Evolutionary conservation across 1,284 basidiomycete genomes (phyloP).

Genomic region (Boletellus deceptivus): DNA sequence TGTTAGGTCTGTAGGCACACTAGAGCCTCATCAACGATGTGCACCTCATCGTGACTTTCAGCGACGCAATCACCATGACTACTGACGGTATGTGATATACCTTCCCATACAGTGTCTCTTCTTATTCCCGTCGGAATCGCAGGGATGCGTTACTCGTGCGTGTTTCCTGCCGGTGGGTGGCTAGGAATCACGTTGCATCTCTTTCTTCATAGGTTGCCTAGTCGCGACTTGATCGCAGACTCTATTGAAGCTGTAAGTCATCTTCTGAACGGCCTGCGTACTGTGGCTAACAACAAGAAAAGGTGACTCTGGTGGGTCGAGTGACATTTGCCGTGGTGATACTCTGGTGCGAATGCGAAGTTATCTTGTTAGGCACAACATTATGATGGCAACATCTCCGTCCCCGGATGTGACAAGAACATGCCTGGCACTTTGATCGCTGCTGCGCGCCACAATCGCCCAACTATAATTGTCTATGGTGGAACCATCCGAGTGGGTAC

Average conservation of each 20-base stretch:
- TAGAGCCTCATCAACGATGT: neutral
- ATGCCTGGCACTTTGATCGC: constrained; percentile 92
- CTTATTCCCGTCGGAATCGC: constrained; percentile 1
- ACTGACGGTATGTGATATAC: constrained; percentile 58
- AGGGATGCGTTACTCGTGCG: constrained; percentile 83
- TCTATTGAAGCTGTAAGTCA: constrained; percentile 77
- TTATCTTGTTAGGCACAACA: constrained; percentile 62
- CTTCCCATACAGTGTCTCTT: constrained; percentile 1
- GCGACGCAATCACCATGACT: constrained; percentile 83
- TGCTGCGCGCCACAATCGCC: constrained; percentile 79
- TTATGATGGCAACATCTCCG: constrained; percentile 83
- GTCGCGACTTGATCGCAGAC: constrained; percentile 88
- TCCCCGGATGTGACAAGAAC: constrained; percentile 90
- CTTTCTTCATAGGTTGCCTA: constrained; percentile 62
- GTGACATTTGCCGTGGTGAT: neutral
- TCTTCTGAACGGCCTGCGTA: neutral
- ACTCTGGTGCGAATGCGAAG: neutral
- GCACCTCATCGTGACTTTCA: constrained; percentile 25
- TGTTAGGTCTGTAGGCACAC: constrained; percentile 52
- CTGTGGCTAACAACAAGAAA: constrained; percentile 6
- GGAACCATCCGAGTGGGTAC: constrained; percentile 79
- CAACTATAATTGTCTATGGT: constrained; percentile 83
- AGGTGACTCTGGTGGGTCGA: constrained; percentile 64
- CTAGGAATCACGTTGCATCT: neutral
- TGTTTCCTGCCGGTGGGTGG: constrained; percentile 6